Base-by-base conservation (phyloP, 768 basidiomycete genomes). In the Bullera alba region DNA sequence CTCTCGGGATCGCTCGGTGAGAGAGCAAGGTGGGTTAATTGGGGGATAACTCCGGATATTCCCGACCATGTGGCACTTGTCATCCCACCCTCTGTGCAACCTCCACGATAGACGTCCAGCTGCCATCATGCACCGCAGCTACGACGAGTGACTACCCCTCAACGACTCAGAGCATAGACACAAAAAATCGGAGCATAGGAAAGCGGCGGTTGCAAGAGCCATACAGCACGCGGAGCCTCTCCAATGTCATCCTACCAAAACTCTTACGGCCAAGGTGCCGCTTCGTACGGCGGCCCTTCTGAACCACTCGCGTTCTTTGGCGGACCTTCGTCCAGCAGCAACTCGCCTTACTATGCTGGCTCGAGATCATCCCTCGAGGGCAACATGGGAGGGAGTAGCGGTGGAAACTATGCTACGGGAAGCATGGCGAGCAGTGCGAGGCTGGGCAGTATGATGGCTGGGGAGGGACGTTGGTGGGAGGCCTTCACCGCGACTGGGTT, bases 401-500 rank as follows among this genome's bases (percentile, higher is more conserved):
- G 76, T 22, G 77, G 25, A 10, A 26, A 75, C 2, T 75, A 74
- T 5, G 76, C 75, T 37, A 70, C 76, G 26, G 60, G 64, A 6
- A 76, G 53, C 36, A 63, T 66, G 57, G 53, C 47, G 35, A 53
- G 48, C 49, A 48, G 51, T 2, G 47, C 44, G 10, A 42, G 54
- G 21, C 17, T 54, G 39, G 56, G 61, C 5, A 54, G 88, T 26
- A 83, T 78, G 66, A 88, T 91, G 35, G 83, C 87, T 21, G 70
- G 79, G 2, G 75, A 77, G 19, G 86, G 85, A 2, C 80, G 81
- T 16, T 96, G 91, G 91, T 91, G 89, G 86, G 87, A 87, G 22
- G 91, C 91, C 28, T 93, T 96, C 76, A 90, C 91, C 27, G 90
- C 89, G 1, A 90, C 89, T 45, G 91, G 89, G 12, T 83, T 93